Percentiles rank a stretch among this genome's conserved stretches.
Conservation (phyloP, 148 eudicot genomes). For the Fagopyrum esculentum region DNA sequence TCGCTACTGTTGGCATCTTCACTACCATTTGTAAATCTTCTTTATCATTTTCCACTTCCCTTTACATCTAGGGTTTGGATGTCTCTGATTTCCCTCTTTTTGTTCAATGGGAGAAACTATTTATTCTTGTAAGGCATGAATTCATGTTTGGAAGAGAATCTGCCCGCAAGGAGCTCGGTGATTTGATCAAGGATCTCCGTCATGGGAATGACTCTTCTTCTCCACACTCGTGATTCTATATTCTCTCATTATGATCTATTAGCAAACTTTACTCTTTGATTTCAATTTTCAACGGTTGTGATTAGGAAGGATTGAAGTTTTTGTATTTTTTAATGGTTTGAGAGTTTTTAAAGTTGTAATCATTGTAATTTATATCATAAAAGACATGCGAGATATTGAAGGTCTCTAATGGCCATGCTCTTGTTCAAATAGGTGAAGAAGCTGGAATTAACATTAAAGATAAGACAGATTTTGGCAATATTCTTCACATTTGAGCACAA, state of each 20-base stretch:
- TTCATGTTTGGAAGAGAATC: conserved; percentile 88
- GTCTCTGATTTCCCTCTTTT: neutral
- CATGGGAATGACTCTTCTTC: conserved; percentile 20
- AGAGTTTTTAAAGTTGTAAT: neutral
- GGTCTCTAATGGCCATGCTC: neutral
- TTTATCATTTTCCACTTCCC: neutral
- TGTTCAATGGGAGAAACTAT: neutral
- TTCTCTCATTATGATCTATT: conserved; percentile 12
- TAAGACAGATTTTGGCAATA: too few species aligned
- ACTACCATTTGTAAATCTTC: conserved; percentile 54
- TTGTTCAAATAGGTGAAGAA: neutral
- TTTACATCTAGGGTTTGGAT: neutral
- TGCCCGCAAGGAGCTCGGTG: conserved; percentile 65
- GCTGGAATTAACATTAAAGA: neutral
- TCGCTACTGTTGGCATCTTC: conserved; percentile 72
- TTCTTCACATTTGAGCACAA: too few species aligned
- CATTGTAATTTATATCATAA: neutral
- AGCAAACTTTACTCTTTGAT: neutral
- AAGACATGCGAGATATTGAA: neutral
- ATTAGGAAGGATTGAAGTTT: conserved; percentile 2
- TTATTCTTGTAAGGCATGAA: conserved; percentile 43
- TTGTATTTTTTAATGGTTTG: neutral
- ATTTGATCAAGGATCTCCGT: conserved; percentile 66
- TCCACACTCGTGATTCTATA: conserved; percentile 32
- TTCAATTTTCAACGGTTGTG: neutral